Evolutionary conservation across 805 yeast genomes (phyloP), one percentile per base, ranked within the genome.

Genomic region (Candida wancherniae): DNA sequence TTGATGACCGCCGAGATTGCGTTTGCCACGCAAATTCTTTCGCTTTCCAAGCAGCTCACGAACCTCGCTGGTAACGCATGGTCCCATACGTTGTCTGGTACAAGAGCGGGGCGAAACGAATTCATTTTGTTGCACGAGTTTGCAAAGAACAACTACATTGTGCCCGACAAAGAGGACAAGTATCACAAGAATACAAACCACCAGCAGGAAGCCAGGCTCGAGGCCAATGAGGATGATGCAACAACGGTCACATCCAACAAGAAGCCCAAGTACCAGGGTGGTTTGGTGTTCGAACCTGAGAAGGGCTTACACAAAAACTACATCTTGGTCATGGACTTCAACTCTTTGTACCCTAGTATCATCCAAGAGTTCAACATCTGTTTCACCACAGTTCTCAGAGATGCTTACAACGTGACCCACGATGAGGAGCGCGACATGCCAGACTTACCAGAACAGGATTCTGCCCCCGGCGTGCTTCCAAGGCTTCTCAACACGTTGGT

Each of bases 291-390:
- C 57, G 98, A 92, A 42, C 98, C 98, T 1, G 96, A 84, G 50
- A 86, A 82, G 53, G 98, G 98, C 2, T 65, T 92, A 23, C 95
- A 90, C 53, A 86, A 85, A 52, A 82, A 85, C 44, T 84, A 81
- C 53, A 74, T 87, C 3, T 61, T 92, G 40, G 98, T 92, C 14
- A 88, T 92, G 97, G 98, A 92, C 63, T 92, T 92, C 79, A 92
- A 92, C 62, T 86, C 96, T 28, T 72, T 92, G 63, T 92, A 92
- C 53, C 98, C 98, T 7, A 84, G 95, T 40, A 90, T 92, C 51
- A 92, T 92, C 46, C 98, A 92, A 61, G 98, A 92, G 58, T 92
- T 73, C 58, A 92, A 92, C 55, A 92, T 92, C 44, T 92, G 98
- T 65, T 92, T 92, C 64, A 88, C 97, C 2, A 92, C 98, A 0